A percentile compares a stretch with the other conserved stretches of the same genome.
Conservation (phyloP, 1,284 basidiomycete species). For the Pseudozyma pruni region DNA sequence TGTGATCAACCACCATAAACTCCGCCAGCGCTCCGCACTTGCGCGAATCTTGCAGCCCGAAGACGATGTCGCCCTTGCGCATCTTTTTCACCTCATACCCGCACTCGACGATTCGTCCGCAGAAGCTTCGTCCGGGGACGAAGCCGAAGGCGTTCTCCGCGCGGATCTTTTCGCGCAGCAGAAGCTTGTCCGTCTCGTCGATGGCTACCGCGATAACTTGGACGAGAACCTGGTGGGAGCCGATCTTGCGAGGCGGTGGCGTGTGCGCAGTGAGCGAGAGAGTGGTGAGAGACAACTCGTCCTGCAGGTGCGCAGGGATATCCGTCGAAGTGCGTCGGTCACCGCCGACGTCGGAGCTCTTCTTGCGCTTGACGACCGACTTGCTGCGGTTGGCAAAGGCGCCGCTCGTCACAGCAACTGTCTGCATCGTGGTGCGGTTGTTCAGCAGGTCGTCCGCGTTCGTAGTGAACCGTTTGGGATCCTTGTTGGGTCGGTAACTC, state of each 20-base stretch:
- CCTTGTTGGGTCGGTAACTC: constrained; percentile 53
- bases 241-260: constrained; percentile 67
- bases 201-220: constrained; percentile 69
- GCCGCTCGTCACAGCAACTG: constrained; percentile 58
- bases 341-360: constrained; percentile 26
- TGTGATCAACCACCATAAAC: constrained; percentile 67
- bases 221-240: constrained; percentile 67
- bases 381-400: constrained; percentile 38
- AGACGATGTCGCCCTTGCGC: constrained; percentile 69
- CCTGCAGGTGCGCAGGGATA: constrained; percentile 53
- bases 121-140: constrained; percentile 69
- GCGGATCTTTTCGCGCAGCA: constrained; percentile 65
- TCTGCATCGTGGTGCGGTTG: constrained; percentile 63
- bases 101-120: constrained; percentile 68
- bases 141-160: constrained; percentile 66
- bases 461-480: constrained; percentile 49
- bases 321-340: constrained; percentile 41
- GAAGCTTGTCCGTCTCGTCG: constrained; percentile 66
- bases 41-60: constrained; percentile 68
- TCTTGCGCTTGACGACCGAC: constrained; percentile 39
- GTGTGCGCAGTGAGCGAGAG: constrained; percentile 62
- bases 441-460: constrained; percentile 58
- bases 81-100: constrained; percentile 68
- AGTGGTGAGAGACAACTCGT: constrained; percentile 53
- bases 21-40: constrained; percentile 69